Conservation (phyloP, 257 asterid species). For the Cynanchum wilfordii region DNA sequence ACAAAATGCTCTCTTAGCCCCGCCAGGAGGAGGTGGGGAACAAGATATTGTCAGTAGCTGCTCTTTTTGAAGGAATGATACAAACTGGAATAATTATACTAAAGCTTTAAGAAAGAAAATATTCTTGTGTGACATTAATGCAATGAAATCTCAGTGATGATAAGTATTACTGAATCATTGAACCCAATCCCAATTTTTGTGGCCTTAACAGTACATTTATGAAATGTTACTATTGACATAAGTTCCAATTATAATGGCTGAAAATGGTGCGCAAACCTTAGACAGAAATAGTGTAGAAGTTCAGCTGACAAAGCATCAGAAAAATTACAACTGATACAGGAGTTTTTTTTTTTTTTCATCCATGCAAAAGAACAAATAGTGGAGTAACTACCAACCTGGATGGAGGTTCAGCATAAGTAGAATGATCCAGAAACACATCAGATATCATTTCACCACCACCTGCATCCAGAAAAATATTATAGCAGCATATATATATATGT, state of each 20-base stretch:
- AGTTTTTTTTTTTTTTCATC: background rate
- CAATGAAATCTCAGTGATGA: background rate
- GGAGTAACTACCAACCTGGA: slow-evolving; percentile 53
- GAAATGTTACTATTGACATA: background rate
- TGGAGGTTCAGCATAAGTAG: slow-evolving; percentile 96
- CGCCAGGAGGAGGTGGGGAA: background rate
- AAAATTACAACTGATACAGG: background rate
- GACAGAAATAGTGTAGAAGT: background rate
- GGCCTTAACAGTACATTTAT: background rate
- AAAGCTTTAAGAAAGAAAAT: background rate
- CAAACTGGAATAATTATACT: background rate
- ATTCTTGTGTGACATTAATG: background rate
- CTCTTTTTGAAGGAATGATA: background rate
- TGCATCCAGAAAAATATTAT: slow-evolving; percentile 22
- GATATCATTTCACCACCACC: slow-evolving; percentile 99
- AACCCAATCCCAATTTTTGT: background rate
- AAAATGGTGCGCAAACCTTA: background rate
- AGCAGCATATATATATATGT: slow-evolving; percentile 18
- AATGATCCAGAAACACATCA: slow-evolving; percentile 83
- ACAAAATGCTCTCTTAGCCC: no score
- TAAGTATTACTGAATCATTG: background rate
- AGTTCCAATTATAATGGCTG: background rate
- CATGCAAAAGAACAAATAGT: background rate
- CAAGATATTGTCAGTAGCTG: background rate
- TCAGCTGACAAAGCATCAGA: background rate